Conservation (phyloP, 1,284 basidiomycete species). For the Trichosporon coremiiforme region DNA sequence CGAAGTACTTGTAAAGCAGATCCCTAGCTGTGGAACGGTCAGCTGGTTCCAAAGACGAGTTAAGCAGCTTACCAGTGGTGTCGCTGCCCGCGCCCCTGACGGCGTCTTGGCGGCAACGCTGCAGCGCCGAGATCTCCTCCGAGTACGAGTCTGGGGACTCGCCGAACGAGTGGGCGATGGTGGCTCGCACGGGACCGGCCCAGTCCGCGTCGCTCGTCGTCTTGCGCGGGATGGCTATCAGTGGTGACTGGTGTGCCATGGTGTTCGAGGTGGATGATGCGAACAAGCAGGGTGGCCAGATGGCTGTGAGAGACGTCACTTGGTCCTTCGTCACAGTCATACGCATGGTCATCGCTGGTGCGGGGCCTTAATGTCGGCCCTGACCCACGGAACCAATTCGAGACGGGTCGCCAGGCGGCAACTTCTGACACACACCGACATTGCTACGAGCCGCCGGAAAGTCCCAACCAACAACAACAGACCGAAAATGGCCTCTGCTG, state of each 20-base stretch:
- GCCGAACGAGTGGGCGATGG: conserved; percentile 90
- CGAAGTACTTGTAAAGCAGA: conserved; percentile 98
- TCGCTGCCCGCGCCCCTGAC: conserved; percentile 93
- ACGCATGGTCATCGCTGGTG: conserved; percentile 7
- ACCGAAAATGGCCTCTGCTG: conserved; percentile 33
- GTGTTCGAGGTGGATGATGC: conserved; percentile 20
- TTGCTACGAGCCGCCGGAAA: background rate
- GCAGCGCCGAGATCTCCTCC: conserved; percentile 78
- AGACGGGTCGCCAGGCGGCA: conserved; percentile 3
- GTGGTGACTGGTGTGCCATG: conserved; percentile 57
- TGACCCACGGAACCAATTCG: conserved; percentile 7
- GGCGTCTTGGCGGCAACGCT: conserved; percentile 91
- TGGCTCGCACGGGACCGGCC: conserved; percentile 78
- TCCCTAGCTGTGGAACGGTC: conserved; percentile 67
- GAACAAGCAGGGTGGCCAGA: background rate
- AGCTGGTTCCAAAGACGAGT: background rate
- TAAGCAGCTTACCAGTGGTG: conserved; percentile 74
- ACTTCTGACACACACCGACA: conserved; percentile 8
- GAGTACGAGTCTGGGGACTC: conserved; percentile 87
- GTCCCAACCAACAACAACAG: conserved; percentile 22
- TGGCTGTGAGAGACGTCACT: conserved; percentile 8
- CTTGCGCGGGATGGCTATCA: conserved; percentile 61
- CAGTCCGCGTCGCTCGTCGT: conserved; percentile 73
- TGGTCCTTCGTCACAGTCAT: conserved; percentile 4
- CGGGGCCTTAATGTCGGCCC: conserved; percentile 11